Base-by-base conservation (phyloP, 2,329 filamentous ascomycete genomes). In the Penicillium sp. region DNA sequence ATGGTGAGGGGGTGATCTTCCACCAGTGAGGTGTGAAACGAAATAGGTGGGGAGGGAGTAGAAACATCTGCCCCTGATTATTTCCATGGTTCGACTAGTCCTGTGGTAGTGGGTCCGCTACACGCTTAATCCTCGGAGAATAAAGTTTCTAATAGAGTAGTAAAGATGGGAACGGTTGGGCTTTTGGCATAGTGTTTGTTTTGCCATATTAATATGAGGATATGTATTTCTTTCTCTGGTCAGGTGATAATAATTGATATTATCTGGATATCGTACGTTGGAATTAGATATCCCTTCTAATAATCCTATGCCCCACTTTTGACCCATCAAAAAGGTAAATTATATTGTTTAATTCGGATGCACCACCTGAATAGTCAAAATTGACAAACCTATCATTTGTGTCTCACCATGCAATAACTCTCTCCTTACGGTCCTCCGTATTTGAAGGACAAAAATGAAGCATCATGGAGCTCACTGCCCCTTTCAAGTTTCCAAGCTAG, bases 21-120 rank as follows among this genome's bases (percentile, higher is more conserved):
- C 35, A 50, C 48, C 48, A 50, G 48, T 50, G 47, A 49, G 23
- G 37, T 42, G 40, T 35, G 46, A 50, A 50, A 49, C 45, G 45
- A 49, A 49, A 50, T 25, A 31, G 18, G 48, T 43, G 48, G 48
- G 35, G 40, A 42, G 14, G 18, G 12, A 29, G 22, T 49, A 41
- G 15, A 12, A 11, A 33, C 47, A 8, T 14, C n/a, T 23, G 23
- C 35, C 35, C 48, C 48, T 50, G 48, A 8, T 50, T 29, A 27
- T 29, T 50, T 41, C 48, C 20, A 22, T 25, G 29, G 27, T n/a
- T 46, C 26, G 26, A n/a, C 18, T 14, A 35, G 20, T 25, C 18
- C 29, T 7, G 22, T 23, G 12, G 23, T 14, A 23, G 46, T 35
- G 31, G 47, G 33, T 40, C 47, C 47, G 33, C 14, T 14, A 22